Evolutionary conservation across 2,329 filamentous ascomycete genomes (phyloP).

Genomic region (Microdochium trichocladiopsis): DNA sequence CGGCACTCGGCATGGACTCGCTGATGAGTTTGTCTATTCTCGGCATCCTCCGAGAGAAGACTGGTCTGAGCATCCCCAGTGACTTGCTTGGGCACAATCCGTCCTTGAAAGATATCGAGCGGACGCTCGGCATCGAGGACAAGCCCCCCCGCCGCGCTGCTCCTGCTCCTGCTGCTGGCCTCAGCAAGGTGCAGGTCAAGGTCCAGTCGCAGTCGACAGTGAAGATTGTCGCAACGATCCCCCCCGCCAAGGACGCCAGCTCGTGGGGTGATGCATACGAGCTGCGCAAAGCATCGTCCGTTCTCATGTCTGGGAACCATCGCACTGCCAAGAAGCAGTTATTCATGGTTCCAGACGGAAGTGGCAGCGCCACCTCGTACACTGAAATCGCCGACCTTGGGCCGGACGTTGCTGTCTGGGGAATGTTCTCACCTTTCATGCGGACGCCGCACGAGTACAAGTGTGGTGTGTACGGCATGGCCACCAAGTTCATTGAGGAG

Average conservation of each 20-base stretch:
- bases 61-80: constrained; percentile 44
- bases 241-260: constrained; percentile 33
- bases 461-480: constrained; percentile 59
- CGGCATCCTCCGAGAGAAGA: constrained; percentile 46
- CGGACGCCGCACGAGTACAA: constrained; percentile 59
- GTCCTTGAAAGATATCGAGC: constrained; percentile 59
- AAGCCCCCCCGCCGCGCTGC: constrained; percentile 26
- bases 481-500: constrained; percentile 58
- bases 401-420: constrained; percentile 41
- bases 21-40: constrained; percentile 50
- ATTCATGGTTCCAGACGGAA: constrained; percentile 50
- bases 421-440: constrained; percentile 66
- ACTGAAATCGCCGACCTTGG: constrained; percentile 49
- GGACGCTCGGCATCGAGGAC: constrained; percentile 47
- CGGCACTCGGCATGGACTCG: constrained; percentile 52
- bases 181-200: constrained; percentile 16
- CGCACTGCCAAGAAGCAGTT: constrained; percentile 38
- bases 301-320: constrained; percentile 41
- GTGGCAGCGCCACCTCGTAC: constrained; percentile 60
- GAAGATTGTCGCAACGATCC: constrained; percentile 27
- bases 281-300: constrained; percentile 39
- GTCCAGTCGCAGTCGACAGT: constrained; percentile 17
- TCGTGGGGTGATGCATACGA: constrained; percentile 34
- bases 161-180: constrained; percentile 14
- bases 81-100: constrained; percentile 56